phyloP scores from a whole-genome alignment of 225 moss, liverwort and hornwort genomes.

The Physcomitrellopsis africana region DNA sequence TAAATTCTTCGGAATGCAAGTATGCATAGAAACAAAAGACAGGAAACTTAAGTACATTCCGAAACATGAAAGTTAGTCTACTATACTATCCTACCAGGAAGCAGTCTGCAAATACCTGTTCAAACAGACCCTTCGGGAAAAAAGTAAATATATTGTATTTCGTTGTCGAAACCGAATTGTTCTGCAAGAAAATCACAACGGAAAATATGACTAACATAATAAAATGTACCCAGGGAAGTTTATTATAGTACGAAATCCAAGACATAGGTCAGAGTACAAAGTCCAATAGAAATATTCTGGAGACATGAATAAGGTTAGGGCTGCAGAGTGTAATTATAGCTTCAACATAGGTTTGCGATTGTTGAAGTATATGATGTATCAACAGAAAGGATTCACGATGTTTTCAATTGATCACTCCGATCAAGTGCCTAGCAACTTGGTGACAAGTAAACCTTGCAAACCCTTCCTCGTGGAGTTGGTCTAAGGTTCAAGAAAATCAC shows the following conservation, averaged over 20 bases:
- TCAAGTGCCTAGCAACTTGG: slow-evolving; percentile 4
- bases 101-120: slow-evolving; percentile 62
- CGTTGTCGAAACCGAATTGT: slow-evolving; percentile 92
- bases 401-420: not conserved
- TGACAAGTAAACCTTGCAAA: not conserved
- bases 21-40: slow-evolving; percentile 15
- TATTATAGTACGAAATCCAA: not conserved
- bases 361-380: not conserved
- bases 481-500: not conserved
- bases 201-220: not conserved
- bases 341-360: not conserved
- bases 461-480: not conserved
- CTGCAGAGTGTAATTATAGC: slow-evolving; percentile 8
- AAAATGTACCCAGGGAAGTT: not conserved
- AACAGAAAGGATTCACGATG: not conserved
- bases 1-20: slow-evolving; percentile 13
- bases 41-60: slow-evolving; percentile 8
- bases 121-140: slow-evolving; percentile 95
- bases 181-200: slow-evolving; percentile 37
- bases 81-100: slow-evolving; percentile 22
- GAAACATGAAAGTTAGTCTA: slow-evolving; percentile 20
- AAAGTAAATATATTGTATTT: slow-evolving; percentile 87
- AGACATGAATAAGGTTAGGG: not conserved
- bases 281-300: not conserved
- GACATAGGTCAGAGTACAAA: not conserved